phyloP scores from a whole-genome alignment of 2,329 filamentous ascomycete genomes.

The Aschersonia sp. region DNA sequence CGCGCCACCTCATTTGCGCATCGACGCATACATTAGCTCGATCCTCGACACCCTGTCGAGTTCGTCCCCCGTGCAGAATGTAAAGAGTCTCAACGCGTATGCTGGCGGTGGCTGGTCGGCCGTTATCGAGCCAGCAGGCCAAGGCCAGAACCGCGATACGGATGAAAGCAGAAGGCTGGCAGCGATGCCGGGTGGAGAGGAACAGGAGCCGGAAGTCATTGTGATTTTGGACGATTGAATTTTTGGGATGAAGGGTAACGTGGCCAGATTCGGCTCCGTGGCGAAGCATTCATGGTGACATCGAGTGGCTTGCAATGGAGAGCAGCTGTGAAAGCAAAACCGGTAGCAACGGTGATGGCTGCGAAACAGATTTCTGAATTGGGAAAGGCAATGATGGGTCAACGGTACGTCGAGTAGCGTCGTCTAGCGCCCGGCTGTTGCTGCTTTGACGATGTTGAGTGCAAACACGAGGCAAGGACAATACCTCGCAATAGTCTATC shows the following conservation, averaged over 20 bases:
- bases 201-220: constrained; percentile 7
- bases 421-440: too few species aligned
- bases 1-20: constrained; percentile 51
- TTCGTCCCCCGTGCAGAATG: constrained; percentile 6
- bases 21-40: constrained; percentile 59
- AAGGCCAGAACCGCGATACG: constrained; percentile 7
- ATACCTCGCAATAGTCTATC: too few species aligned
- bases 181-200: not conserved
- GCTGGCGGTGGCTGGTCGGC: constrained; percentile 19
- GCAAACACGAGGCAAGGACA: too few species aligned
- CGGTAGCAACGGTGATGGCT: too few species aligned
- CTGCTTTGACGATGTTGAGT: too few species aligned
- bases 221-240: constrained; percentile 13
- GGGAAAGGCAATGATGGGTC: too few species aligned
- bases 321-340: too few species aligned
- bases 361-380: too few species aligned
- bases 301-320: too few species aligned
- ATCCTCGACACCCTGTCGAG: constrained; percentile 39
- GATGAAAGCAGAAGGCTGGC: not conserved
- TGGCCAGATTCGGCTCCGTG: too few species aligned
- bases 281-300: too few species aligned
- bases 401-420: too few species aligned
- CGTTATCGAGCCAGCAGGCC: constrained; percentile 15
- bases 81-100: constrained; percentile 15
- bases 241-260: not conserved